Base-by-base conservation (phyloP, 495 filamentous ascomycete genomes). In the Cercophora scortea region DNA sequence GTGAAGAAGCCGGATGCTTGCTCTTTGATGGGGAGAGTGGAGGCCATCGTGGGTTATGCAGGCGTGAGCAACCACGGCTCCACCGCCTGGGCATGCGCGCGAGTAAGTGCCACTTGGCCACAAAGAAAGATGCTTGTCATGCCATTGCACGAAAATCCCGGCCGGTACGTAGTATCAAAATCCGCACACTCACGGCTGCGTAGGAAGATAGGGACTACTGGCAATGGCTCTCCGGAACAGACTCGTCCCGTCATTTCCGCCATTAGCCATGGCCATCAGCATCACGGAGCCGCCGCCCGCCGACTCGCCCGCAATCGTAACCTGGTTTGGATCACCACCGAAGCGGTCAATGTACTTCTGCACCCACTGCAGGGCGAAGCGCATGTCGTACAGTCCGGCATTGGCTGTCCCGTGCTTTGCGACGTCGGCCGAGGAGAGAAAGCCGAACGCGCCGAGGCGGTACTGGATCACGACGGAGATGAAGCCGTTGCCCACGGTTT, bases 281-380 rank as follows among this genome's bases (percentile, higher is more conserved):
- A 83, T 76, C 63, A 83, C 71, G 42, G 83, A 76, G 0, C 82
- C 83, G 8, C 73, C 86, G 32, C 87, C 87, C 4, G 87, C 84
- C 6, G 80, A 85, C 51, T 89, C 81, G 13, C 88, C 88, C 51
- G 80, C 75, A 11, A 90, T 74, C 1, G 88, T 93, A 32, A 90
- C 79, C 47, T 74, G 67, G 18, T 63, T 57, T 3, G 79, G 74
- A 60, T 90, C 82, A 11, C 87, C 87, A 4, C 86, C 85, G 57
- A 91, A 89, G 4, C 75, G 69, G 47, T 70, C 63, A 52, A 89
- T 88, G 57, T 89, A 70, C 50, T 79, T 71, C 52, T 87, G 78
- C n/a, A 89, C 77, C 87, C 87, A 90, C 51, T 88, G 64, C 15
- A 90, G 71, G 10, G 83, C 86, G 35, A 84, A 71, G 2, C 78